Evolutionary conservation across 1,284 basidiomycete species (phyloP).

Genomic region (Cystobasidium slooffiae): DNA sequence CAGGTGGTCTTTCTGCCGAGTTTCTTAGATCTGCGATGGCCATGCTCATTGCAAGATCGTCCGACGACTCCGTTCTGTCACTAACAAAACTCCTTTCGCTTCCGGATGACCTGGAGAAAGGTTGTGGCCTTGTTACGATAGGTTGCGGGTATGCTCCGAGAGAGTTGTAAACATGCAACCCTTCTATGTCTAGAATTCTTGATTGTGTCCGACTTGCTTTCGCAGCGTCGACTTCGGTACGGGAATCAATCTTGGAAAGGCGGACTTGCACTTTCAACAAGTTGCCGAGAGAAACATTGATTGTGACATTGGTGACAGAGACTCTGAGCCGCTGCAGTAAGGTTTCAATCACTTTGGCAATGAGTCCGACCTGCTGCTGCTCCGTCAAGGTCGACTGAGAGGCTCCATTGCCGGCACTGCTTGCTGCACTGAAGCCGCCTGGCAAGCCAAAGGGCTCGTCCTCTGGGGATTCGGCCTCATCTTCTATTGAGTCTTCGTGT

Average conservation of each 20-base stretch:
- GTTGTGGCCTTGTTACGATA: not conserved
- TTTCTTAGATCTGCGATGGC: constrained; percentile 60
- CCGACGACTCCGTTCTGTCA: constrained; percentile 44
- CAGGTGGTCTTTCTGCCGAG: constrained; percentile 19
- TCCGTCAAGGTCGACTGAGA: constrained; percentile 35
- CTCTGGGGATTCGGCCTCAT: constrained; percentile 2
- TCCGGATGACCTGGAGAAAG: not conserved
- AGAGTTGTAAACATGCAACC: not conserved
- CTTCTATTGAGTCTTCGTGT: constrained; percentile 16
- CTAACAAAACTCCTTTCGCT: not conserved
- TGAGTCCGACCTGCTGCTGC: constrained; percentile 69
- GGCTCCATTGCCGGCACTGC: not conserved
- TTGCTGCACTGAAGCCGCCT: constrained; percentile 19
- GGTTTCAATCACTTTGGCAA: constrained; percentile 80
- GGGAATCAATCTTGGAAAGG: constrained; percentile 53
- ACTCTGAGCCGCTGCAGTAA: constrained; percentile 81
- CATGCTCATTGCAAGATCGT: constrained; percentile 60
- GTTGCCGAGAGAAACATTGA: not conserved
- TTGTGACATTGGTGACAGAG: constrained; percentile 66
- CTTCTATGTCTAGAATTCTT: too few relatives aligned
- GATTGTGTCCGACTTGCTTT: too few relatives aligned
- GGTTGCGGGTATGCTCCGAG: not conserved
- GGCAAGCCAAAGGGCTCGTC: constrained; percentile 32
- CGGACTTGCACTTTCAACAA: constrained; percentile 54
- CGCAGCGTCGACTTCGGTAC: constrained; percentile 14